Percentiles rank a stretch among this genome's conserved stretches.
Evolutionary conservation across 1,139 yeast genomes (phyloP).

Genomic region (Suhomyces yuchorum): DNA sequence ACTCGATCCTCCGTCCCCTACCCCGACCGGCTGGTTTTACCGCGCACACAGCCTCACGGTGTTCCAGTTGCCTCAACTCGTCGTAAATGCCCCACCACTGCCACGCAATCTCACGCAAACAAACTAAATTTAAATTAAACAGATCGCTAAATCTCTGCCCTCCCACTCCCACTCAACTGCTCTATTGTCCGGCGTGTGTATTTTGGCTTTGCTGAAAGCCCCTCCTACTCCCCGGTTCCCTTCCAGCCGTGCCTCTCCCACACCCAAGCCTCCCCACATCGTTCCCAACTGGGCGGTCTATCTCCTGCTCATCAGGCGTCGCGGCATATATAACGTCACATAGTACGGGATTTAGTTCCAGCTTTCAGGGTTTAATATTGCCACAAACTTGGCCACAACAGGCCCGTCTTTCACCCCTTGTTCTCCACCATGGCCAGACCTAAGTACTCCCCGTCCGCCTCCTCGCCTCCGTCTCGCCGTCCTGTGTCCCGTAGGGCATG

Average conservation of each 20-base stretch:
- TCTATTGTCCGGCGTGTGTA: background rate
- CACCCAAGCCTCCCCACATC: background rate
- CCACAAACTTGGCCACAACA: background rate
- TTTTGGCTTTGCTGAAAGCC: background rate
- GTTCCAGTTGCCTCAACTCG: background rate
- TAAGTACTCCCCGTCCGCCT: background rate
- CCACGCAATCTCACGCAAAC: background rate
- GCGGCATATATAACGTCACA: background rate
- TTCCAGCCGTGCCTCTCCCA: background rate
- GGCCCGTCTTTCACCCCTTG: background rate
- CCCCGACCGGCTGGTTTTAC: background rate
- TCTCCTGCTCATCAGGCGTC: background rate
- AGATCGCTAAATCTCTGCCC: background rate
- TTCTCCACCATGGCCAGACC: constrained; percentile 1
- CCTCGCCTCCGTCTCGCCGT: constrained; percentile 5
- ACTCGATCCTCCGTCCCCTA: background rate
- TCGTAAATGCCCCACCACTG: background rate
- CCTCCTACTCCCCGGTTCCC: background rate
- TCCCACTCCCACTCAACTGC: background rate
- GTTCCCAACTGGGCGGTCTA: background rate
- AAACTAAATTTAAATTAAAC: background rate
- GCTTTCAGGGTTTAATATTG: background rate
- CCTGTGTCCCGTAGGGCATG: constrained; percentile 63
- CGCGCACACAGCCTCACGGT: background rate
- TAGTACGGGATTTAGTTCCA: background rate